Base-by-base conservation (phyloP, 2,329 filamentous ascomycete genomes). In the Ilyonectria sp. region DNA sequence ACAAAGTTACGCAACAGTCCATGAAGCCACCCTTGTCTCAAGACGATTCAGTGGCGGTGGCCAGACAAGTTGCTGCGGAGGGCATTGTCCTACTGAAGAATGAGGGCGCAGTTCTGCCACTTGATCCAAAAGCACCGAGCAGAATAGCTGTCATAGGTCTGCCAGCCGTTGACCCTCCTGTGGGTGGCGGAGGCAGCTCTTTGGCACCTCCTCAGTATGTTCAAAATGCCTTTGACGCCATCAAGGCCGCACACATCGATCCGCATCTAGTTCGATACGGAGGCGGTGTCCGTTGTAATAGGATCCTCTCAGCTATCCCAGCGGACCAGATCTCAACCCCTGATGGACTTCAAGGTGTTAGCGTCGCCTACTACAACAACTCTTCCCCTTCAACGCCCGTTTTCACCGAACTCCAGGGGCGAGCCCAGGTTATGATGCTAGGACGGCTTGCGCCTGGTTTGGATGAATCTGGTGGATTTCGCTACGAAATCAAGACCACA, bases 1-100 rank as follows among this genome's bases (percentile, higher is more conserved):
- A 58, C 1, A 55, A 35, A 5, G 29, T 31, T 3, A 59, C 67
- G 13, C 35, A 40, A 13, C 50, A 35, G 15, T 2, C 60, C 63
- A 40, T 1, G 69, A 61, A 40, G 35, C 35, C 13, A 40, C 35
- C 35, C 9, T 40, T 40, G 35, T 46, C 69, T 49, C 19, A 49
- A 11, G 19, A 60, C 6, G 60, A 69, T 11, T 70, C 69, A 0
- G 70, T 67, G 1, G 17, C 37, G 7, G 31, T 70, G 1, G 68
- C 68, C 17, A 65, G 59, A 2, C 37, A 65, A 52, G 35, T 70
- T 0, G 67, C 67, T 0, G 43, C 54, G 1, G 56, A 57, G 3
- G 67, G 68, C 0, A 68, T 71, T 2, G 52, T 70, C 3, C 68
- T 71, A 50, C 40, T 71, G 0, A 71, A 71, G 19, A 71, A 71